Conservation (phyloP, 768 basidiomycete species). For the Mycena latifolia region DNA sequence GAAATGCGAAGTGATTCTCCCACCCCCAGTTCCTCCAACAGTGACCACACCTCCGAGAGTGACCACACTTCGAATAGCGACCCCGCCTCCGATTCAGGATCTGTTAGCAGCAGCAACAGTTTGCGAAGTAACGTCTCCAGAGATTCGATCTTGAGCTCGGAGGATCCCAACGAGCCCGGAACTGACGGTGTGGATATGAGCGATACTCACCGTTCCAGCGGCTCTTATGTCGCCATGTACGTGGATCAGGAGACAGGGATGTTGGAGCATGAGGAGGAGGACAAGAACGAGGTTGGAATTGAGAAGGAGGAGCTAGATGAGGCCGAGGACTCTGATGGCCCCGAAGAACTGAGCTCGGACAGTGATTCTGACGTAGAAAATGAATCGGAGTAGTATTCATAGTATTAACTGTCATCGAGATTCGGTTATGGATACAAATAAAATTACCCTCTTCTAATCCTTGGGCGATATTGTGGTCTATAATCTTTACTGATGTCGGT, state of each 20-base stretch:
- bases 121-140: neutral
- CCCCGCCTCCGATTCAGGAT: neutral
- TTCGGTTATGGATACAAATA: too few species aligned
- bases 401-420: too few species aligned
- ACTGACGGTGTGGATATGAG: conserved; percentile 3
- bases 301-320: neutral
- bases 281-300: neutral
- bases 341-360: neutral
- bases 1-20: neutral
- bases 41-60: neutral
- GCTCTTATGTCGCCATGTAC: neutral
- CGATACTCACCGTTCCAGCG: neutral
- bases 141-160: neutral
- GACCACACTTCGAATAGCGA: too few species aligned
- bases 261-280: neutral
- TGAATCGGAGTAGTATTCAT: too few species aligned
- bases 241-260: neutral
- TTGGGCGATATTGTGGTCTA: too few species aligned
- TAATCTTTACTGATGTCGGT: too few species aligned
- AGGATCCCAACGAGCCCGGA: conserved; percentile 10
- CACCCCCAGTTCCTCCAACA: neutral
- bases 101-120: neutral
- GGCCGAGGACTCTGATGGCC: neutral
- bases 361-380: too few species aligned
- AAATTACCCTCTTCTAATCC: too few species aligned